Conservation (phyloP, 495 filamentous ascomycete genomes). For the Penicillium riverlandense region DNA sequence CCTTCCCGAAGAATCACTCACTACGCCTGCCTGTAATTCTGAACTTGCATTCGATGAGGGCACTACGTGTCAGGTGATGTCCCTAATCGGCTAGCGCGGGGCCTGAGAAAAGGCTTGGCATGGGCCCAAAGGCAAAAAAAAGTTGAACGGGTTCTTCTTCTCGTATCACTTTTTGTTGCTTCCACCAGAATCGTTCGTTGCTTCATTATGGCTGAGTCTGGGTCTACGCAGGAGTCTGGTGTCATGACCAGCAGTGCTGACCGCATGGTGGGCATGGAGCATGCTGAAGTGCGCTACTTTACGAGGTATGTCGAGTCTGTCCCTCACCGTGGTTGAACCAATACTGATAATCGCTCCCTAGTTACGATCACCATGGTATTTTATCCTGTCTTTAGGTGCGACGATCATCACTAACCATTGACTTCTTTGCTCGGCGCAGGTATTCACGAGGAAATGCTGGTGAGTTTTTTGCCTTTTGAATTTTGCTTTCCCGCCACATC, state of each 20-base stretch:
- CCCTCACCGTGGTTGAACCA: not conserved
- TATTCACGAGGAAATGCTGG: constrained; percentile 98
- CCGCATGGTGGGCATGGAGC: constrained; percentile 57
- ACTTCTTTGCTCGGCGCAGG: constrained; percentile 45
- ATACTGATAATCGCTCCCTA: constrained; percentile 33
- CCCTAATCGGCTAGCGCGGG: constrained; percentile 10
- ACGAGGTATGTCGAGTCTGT: constrained; percentile 59
- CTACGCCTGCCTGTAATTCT: too few species aligned
- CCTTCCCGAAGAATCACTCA: too few species aligned
- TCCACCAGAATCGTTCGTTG: not conserved
- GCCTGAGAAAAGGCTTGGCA: constrained; percentile 24
- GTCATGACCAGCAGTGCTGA: constrained; percentile 40
- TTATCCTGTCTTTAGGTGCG: not conserved
- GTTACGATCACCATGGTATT: constrained; percentile 93
- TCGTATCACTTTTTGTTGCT: not conserved
- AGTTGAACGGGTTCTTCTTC: constrained; percentile 7
- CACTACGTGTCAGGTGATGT: not conserved
- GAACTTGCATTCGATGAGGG: not conserved
- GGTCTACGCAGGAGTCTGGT: constrained; percentile 16
- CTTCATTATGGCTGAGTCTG: constrained; percentile 26
- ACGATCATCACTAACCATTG: constrained; percentile 9
- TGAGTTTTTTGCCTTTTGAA: constrained; percentile 38
- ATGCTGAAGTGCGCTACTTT: constrained; percentile 94
- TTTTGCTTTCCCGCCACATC: too few species aligned
- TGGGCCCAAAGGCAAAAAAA: constrained; percentile 27